Percentiles rank a stretch among this genome's conserved stretches.
Conservation (phyloP, 2,329 filamentous ascomycete genomes). For the Xylariaceae sp. region DNA sequence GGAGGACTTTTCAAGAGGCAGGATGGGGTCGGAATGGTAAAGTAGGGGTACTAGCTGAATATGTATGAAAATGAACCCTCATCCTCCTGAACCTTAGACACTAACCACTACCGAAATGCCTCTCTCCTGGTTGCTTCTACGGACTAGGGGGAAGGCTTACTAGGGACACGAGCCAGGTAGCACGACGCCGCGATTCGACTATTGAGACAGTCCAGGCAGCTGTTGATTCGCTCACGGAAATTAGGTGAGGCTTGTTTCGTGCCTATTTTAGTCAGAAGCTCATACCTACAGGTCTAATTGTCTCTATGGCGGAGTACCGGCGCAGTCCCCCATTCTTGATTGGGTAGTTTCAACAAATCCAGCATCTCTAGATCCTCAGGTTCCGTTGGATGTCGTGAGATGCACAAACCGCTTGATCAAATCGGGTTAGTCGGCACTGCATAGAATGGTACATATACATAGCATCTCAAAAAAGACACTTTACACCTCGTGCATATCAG, state of each 20-base stretch:
- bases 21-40: neutral
- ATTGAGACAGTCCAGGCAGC: neutral
- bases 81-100: no score
- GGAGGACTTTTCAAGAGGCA: neutral
- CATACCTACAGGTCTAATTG: neutral
- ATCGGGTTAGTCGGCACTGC: no score
- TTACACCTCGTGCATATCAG: no score
- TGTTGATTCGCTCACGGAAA: neutral
- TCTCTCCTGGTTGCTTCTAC: no score
- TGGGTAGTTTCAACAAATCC: neutral
- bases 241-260: neutral
- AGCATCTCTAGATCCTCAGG: neutral
- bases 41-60: neutral
- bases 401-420: neutral
- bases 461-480: no score
- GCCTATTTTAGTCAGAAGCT: neutral
- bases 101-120: no score
- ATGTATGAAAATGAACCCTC: neutral
- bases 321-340: neutral
- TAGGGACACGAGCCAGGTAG: neutral
- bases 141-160: neutral
- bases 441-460: no score
- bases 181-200: neutral
- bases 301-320: neutral
- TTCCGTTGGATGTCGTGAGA: neutral